Conservation (phyloP, 495 filamentous ascomycete species). For the Aspergillus coremiiformis region DNA sequence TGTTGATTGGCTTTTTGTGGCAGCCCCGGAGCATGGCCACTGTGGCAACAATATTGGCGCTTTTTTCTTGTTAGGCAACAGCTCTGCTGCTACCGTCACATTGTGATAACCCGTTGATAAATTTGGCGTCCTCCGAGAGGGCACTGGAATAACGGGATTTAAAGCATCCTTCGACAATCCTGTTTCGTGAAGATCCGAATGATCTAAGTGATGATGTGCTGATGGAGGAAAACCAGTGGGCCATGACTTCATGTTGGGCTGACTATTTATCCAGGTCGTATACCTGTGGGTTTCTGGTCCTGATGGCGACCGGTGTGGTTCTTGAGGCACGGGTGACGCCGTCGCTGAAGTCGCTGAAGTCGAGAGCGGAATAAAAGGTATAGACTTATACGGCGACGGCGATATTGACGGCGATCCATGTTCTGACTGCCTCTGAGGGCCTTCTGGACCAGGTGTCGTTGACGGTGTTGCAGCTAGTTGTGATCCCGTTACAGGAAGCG, state of each 20-base stretch:
- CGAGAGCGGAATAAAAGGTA: background rate
- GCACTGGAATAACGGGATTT: background rate
- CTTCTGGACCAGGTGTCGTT: constrained; percentile 7
- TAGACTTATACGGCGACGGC: background rate
- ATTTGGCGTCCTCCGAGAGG: background rate
- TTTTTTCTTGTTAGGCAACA: background rate
- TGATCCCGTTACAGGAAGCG: constrained; percentile 61
- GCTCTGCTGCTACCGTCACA: background rate
- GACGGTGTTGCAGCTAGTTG: constrained; percentile 12
- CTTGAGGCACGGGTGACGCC: background rate
- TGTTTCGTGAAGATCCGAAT: background rate
- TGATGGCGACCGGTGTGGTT: constrained; percentile 9
- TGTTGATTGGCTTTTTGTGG: background rate
- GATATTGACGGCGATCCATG: background rate
- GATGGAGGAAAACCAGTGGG: background rate
- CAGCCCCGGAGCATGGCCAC: background rate
- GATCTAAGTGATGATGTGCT: background rate
- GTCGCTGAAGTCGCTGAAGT: background rate
- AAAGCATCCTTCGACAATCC: background rate
- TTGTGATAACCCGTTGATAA: background rate
- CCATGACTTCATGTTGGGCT: background rate
- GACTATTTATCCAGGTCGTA: background rate
- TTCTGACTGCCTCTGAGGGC: background rate
- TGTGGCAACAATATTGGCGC: background rate
- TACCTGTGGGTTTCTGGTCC: background rate